A percentile compares a stretch with the other conserved stretches of the same genome.
Conservation (phyloP, 306 rosid genomes). For the Quercus gilva region DNA sequence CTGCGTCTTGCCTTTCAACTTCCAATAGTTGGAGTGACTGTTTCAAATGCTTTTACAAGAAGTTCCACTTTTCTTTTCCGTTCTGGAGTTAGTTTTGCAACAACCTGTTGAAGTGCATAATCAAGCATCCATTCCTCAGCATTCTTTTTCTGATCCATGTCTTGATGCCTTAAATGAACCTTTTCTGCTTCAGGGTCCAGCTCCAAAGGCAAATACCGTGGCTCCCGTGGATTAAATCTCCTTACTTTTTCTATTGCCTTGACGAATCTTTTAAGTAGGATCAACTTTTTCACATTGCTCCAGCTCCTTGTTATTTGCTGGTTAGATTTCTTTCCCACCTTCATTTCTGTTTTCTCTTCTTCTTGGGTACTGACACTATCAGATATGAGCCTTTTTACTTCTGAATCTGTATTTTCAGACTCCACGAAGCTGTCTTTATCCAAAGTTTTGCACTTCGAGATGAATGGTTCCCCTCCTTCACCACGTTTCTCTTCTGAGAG, state of each 20-base stretch:
- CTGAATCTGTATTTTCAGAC: slow-evolving; percentile 15
- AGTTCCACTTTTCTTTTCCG: slow-evolving; percentile 82
- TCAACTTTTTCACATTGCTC: slow-evolving; percentile 82
- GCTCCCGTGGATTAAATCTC: slow-evolving; percentile 59
- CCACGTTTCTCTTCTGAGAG: neutral
- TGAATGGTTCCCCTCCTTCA: neutral
- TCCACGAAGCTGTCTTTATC: slow-evolving; percentile 17
- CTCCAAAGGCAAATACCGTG: slow-evolving; percentile 50
- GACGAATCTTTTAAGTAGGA: slow-evolving; percentile 78
- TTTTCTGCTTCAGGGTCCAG: slow-evolving; percentile 58
- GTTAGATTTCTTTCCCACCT: slow-evolving; percentile 38
- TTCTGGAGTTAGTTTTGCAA: slow-evolving; percentile 73
- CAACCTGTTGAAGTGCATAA: slow-evolving; percentile 80
- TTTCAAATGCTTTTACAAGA: slow-evolving; percentile 93
- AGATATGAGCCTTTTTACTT: slow-evolving; percentile 22
- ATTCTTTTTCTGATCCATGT: slow-evolving; percentile 59
- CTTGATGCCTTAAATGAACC: slow-evolving; percentile 65
- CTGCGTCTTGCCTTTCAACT: slow-evolving; percentile 26
- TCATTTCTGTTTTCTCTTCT: slow-evolving; percentile 20
- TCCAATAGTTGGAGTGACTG: slow-evolving; percentile 62
- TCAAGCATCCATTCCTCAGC: slow-evolving; percentile 99
- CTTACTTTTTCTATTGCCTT: slow-evolving; percentile 73
- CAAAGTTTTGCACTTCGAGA: neutral
- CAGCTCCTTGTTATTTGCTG: slow-evolving; percentile 52
- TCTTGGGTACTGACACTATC: slow-evolving; percentile 21